Conservation (phyloP, 768 basidiomycete species). For the Coprinellus micaceus region DNA sequence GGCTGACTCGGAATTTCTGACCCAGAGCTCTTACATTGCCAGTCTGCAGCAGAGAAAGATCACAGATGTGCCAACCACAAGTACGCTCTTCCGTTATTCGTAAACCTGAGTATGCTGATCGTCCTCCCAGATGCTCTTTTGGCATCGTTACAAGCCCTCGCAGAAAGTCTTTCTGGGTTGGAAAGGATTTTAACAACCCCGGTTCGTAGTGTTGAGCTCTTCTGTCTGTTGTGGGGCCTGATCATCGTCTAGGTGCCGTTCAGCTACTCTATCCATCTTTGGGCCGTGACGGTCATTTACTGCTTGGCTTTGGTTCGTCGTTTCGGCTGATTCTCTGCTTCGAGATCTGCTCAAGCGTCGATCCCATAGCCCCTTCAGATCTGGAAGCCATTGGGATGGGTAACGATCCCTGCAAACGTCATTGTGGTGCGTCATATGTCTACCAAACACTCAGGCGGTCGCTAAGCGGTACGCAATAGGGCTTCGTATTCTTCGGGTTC, state of each 20-base stretch:
- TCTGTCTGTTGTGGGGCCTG: too few relatives aligned
- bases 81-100: slow-evolving; percentile 31
- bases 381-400: slow-evolving; percentile 48
- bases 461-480: too few relatives aligned
- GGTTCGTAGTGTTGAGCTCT: too few relatives aligned
- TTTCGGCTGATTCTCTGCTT: background rate
- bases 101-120: slow-evolving; percentile 24
- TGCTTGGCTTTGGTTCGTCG: slow-evolving; percentile 52
- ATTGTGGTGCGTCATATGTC: slow-evolving; percentile 37
- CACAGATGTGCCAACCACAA: slow-evolving; percentile 57
- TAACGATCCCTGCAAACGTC: slow-evolving; percentile 63
- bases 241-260: too few relatives aligned
- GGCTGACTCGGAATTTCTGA: slow-evolving; percentile 1
- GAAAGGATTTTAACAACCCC: slow-evolving; percentile 75
- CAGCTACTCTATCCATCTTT: slow-evolving; percentile 67
- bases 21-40: slow-evolving; percentile 66
- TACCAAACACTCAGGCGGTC: too few relatives aligned
- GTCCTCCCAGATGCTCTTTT: slow-evolving; percentile 41
- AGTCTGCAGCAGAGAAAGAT: slow-evolving; percentile 53
- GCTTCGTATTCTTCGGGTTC: slow-evolving; percentile 73
- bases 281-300: slow-evolving; percentile 61
- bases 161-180: slow-evolving; percentile 63
- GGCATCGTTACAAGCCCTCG: slow-evolving; percentile 47
- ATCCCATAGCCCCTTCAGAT: slow-evolving; percentile 59
- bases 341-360: slow-evolving; percentile 7